Conservation (phyloP, 75 land plant species). For the Picea glauca region DNA sequence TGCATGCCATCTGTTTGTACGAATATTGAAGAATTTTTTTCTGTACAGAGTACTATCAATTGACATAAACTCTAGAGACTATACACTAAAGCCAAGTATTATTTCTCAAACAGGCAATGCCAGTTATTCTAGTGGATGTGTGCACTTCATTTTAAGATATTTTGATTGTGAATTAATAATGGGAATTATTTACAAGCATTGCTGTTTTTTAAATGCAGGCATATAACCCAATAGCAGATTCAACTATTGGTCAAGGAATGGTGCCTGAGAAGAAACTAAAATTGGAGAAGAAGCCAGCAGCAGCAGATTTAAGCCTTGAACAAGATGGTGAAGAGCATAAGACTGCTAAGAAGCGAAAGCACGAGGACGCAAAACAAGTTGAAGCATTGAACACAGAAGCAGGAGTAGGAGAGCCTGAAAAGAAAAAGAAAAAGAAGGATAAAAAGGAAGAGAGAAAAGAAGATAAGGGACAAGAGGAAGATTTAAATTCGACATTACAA, state of each 20-base stretch:
- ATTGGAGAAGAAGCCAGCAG: background rate
- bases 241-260: slow-evolving; percentile 33
- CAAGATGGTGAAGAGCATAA: slow-evolving; percentile 10
- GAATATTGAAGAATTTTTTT: too few relatives aligned
- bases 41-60: too few relatives aligned
- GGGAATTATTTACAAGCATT: too few relatives aligned
- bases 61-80: too few relatives aligned
- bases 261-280: background rate
- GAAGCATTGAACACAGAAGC: background rate
- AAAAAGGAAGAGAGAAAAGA: slow-evolving; percentile 40
- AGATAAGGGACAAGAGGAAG: slow-evolving; percentile 9
- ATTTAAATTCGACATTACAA: too few relatives aligned
- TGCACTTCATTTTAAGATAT: too few relatives aligned
- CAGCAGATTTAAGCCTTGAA: background rate
- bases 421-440: slow-evolving; percentile 20
- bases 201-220: slow-evolving; percentile 38
- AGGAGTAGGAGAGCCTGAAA: slow-evolving; percentile 11
- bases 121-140: too few relatives aligned
- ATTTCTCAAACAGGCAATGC: too few relatives aligned
- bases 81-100: too few relatives aligned
- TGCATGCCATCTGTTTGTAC: too few relatives aligned
- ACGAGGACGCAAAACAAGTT: slow-evolving; percentile 16
- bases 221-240: slow-evolving; percentile 85
- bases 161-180: too few relatives aligned
- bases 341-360: slow-evolving; percentile 25